phyloP scores from a whole-genome alignment of 1,139 yeast species.

The Lodderomyces oxycetoniae region DNA sequence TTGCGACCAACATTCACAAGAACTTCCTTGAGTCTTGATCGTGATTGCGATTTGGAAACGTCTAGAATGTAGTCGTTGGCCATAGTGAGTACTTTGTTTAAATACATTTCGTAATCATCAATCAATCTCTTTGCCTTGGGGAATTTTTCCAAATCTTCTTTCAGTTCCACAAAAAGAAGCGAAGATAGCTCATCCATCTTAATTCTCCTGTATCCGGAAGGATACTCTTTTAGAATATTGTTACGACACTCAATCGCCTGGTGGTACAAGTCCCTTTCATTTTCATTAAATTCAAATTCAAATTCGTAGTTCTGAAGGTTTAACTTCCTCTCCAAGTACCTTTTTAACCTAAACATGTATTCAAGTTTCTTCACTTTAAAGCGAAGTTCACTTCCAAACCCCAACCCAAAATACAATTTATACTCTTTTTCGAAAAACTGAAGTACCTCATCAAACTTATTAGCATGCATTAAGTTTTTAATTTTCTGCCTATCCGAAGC shows the following conservation, averaged over 20 bases:
- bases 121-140: slow-evolving; percentile 22
- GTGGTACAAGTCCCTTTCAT: slow-evolving; percentile 15
- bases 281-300: slow-evolving; percentile 13
- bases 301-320: slow-evolving; percentile 14
- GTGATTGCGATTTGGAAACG: slow-evolving; percentile 25
- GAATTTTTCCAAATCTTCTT: slow-evolving; percentile 19
- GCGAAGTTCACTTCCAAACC: slow-evolving; percentile 29
- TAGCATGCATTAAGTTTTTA: slow-evolving; percentile 39
- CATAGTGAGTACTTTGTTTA: slow-evolving; percentile 15
- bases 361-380: slow-evolving; percentile 53
- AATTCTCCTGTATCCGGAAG: slow-evolving; percentile 12
- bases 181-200: slow-evolving; percentile 25
- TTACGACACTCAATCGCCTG: slow-evolving; percentile 41
- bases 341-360: slow-evolving; percentile 33
- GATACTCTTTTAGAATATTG: slow-evolving; percentile 31
- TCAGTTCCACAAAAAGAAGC: slow-evolving; percentile 26
- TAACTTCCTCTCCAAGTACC: slow-evolving; percentile 20
- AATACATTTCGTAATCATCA: slow-evolving; percentile 4
- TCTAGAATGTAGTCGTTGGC: slow-evolving; percentile 31
- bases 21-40: slow-evolving; percentile 32
- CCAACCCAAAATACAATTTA: slow-evolving; percentile 9
- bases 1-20: slow-evolving; percentile 31
- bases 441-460: slow-evolving; percentile 48
- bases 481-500: slow-evolving; percentile 42
- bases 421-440: slow-evolving; percentile 38